Evolutionary conservation across 2,329 filamentous ascomycete species (phyloP), one percentile per base, ranked within the genome.

Genomic region (Bipolaris zeicola): DNA sequence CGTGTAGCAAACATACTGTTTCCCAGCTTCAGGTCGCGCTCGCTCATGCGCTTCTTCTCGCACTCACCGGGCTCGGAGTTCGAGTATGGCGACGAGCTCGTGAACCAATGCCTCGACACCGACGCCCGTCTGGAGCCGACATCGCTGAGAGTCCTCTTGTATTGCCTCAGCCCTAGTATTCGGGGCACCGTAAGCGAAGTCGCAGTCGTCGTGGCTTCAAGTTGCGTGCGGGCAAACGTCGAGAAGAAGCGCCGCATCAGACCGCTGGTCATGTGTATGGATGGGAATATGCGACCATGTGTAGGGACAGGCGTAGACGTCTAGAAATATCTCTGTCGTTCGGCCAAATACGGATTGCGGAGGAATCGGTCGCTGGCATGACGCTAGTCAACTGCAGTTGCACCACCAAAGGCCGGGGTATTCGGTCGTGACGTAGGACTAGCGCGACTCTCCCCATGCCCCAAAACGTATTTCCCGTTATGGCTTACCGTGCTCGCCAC

Each of bases 11-110:
- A 69, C 79, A 46, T 77, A 86, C 84, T 88, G 67, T 84, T 85
- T 34, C 86, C 86, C 8, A 88, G 77, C 72, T 87, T 87, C 53
- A 88, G 59, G 6, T 84, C 83, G 59, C 86, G 81, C 72, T 87
- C 83, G 65, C 87, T 82, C 24, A 83, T 81, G 8, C 82, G 81
- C 63, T 81, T 79, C 58, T 79, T 76, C 63, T 82, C 79, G 31
- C 67, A 57, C 59, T 66, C 66, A 50, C 66, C 63, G 11, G 57
- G 57, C 31, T 74, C 67, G 10, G 65, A 53, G 14, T 56, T 56
- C 1, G 60, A 62, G 33, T 66, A 69, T 41, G 73, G 71, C 26
- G 74, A 65, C 5, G 75, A 74, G 63, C 76, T 77, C 26, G 74
- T 80, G 62, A 81, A 81, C 76, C 77, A 81, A 65, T 75, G 70